Evolutionary conservation across 75 land plant genomes (phyloP), one percentile per base, ranked within the genome.

Genomic region (Selaginella tamariscina): DNA sequence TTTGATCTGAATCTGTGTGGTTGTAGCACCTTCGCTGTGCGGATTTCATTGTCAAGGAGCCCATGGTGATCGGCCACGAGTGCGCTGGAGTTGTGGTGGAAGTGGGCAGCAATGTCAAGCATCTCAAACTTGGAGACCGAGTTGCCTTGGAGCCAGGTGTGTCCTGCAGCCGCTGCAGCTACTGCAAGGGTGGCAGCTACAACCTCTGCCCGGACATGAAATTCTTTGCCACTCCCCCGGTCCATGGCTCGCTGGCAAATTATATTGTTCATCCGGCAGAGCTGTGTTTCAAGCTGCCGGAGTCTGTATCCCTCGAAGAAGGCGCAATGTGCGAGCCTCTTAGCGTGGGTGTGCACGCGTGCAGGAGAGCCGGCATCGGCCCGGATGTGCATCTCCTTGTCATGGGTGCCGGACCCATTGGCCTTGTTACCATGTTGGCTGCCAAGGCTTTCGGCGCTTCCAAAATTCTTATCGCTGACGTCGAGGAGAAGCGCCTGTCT

Each of bases 361-460:
- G 97, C 67, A 77, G 87, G 1, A 84, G 97, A 66, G 85, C 83
- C n/a, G 54, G 75, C 27, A 66, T 84, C 32, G 85, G 85, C 32
- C 84, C 95, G n/a, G 89, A 83, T 54, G 81, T 84, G 29, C 81
- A 72, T 64, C 81, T 92, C 0, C 60, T 92, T 56, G 68, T 92
- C 22, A 72, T 89, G 79, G 97, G 97, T 29, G 87, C 95, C 29
- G 95, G 97, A 9, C 85, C 97, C 5, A 88, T 92, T 27, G 94
- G 97, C 2, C 78, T 92, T 24, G 84, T 84, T 1, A 89, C 83
- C 33, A 66, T 92, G 85, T 79, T 88, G 11, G 77, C 82, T 29
- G 97, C 97, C 27, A 84, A 81, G 31, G 94, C 94, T 30, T 92
- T 88, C 74, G 94, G 94, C 5, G 82, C 87, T 27, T 79, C 84